Evolutionary conservation across 805 yeast species (phyloP), one percentile per base, ranked within the genome.

Genomic region (Hemisphaericaspora nanyangensis): DNA sequence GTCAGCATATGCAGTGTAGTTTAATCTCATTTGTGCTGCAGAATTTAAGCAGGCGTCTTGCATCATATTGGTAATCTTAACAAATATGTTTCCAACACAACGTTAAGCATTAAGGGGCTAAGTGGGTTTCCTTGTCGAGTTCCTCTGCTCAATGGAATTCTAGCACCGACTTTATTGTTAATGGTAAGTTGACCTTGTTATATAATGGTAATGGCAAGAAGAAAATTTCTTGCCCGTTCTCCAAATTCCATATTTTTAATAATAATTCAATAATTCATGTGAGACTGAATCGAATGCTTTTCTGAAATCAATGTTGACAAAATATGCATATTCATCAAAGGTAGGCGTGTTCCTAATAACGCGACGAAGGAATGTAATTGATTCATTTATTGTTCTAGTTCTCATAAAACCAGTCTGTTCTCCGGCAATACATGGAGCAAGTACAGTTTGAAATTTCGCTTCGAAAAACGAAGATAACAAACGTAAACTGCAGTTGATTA

Each of bases 121-220:
- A 22, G 29, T 15, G 36, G 36, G 17, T 34, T 34, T 8, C 36
- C 36, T 15, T 34, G 36, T 4, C 36, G 26, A 17, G 36, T 34
- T 18, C 36, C 36, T 12, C 27, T 6, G 5, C 5, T 13, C 12
- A 34, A 6, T 16, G 29, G 29, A 24, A 34, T 24, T 16, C 2
- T 18, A 13, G 15, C 6, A 10, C 36, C 36, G 2, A n/a, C 10
- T 2, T 10, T 24, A 22, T 34, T 18, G 11, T 34, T 34, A 34
- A 34, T 34, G n/a, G 25, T 10, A 2, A 34, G 24, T 7, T 7
- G 20, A 11, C 30, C 36, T 15, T 34, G 26, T 5, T 22, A 12
- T 22, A 11, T 50, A 37, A 22, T 22, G 26, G 26, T 22, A 2
- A 22, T 22, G 12, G 26, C 26, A 22, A 22, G 26, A 22, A 22